These are phyloP conservation scores for Ceratonia siliqua DNA, from an alignment of 306 rosid species.

Conservation along the genomic window DNA sequence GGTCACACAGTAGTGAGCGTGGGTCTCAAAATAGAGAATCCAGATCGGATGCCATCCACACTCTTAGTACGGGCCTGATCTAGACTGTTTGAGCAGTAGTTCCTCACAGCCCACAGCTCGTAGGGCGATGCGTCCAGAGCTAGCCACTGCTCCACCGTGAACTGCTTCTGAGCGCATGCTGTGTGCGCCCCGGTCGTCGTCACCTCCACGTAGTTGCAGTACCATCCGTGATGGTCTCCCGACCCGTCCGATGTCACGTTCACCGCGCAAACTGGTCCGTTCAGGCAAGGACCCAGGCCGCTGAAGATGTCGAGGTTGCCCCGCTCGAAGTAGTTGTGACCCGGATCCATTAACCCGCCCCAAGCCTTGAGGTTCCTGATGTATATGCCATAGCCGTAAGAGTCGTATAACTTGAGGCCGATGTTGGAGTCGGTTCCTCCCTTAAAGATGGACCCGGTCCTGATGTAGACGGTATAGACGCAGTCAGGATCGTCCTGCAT, in stretches of 20 bases:
- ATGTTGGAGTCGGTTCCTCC: constrained; percentile 77
- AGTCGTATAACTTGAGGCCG: constrained; percentile 52
- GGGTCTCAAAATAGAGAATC: constrained; percentile 21
- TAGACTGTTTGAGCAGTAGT: constrained; percentile 38
- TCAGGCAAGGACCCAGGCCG: constrained; percentile 67
- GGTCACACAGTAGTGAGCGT: not conserved
- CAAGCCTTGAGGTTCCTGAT: constrained; percentile 56
- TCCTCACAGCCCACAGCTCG: constrained; percentile 52
- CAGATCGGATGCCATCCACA: constrained; percentile 21
- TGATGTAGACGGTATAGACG: constrained; percentile 59
- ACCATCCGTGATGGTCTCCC: constrained; percentile 86
- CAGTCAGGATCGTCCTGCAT: constrained; percentile 68
- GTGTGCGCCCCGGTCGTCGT: constrained; percentile 64
- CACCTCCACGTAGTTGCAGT: constrained; percentile 79
- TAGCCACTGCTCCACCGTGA: constrained; percentile 83
- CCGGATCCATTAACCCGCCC: constrained; percentile 80
- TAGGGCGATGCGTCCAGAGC: constrained; percentile 72
- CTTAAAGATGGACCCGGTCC: constrained; percentile 75
- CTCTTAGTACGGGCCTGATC: not conserved
- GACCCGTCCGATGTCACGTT: constrained; percentile 83
- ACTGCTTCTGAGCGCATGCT: constrained; percentile 46
- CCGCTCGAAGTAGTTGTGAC: constrained; percentile 77
- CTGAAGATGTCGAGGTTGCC: constrained; percentile 91
- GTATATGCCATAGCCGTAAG: constrained; percentile 53
- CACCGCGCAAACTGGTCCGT: constrained; percentile 63